Conservation (phyloP, 306 rosid genomes). For the Acacia crassicarpa region DNA sequence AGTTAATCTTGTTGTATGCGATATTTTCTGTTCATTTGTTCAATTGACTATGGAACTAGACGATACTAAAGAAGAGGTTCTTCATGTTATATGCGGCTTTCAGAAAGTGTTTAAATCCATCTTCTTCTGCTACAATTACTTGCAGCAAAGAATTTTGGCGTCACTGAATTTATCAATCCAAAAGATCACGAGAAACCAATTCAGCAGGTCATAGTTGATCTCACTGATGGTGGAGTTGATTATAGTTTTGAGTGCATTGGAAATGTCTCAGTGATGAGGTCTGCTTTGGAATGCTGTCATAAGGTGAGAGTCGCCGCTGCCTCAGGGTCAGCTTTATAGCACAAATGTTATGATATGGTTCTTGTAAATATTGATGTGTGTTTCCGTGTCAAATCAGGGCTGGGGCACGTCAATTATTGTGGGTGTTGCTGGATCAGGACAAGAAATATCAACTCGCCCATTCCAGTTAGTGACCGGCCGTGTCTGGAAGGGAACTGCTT, state of each 20-base stretch:
- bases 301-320: constrained; percentile 49
- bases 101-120: not conserved
- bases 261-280: constrained; percentile 87
- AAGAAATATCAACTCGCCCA: constrained; percentile 90
- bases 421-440: constrained; percentile 93
- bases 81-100: constrained; percentile 5
- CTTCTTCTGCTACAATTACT: constrained; percentile 16
- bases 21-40: constrained; percentile 2
- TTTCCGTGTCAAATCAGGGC: constrained; percentile 49
- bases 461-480: constrained; percentile 98
- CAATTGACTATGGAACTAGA: not conserved
- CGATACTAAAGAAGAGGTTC: not conserved
- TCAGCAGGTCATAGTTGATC: constrained; percentile 86
- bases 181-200: constrained; percentile 88
- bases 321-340: constrained; percentile 14
- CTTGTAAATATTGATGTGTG: not conserved
- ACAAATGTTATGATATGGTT: constrained; percentile 2
- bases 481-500: constrained; percentile 98
- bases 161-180: constrained; percentile 88
- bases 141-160: constrained; percentile 91
- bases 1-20: not conserved
- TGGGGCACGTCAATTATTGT: constrained; percentile 97
- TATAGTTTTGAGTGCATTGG: constrained; percentile 98
- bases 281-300: constrained; percentile 98
- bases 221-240: constrained; percentile 91